Evolutionary conservation across 75 land plant species (phyloP), one percentile per base, ranked within the genome.

Genomic region (Cunninghamia lanceolata): DNA sequence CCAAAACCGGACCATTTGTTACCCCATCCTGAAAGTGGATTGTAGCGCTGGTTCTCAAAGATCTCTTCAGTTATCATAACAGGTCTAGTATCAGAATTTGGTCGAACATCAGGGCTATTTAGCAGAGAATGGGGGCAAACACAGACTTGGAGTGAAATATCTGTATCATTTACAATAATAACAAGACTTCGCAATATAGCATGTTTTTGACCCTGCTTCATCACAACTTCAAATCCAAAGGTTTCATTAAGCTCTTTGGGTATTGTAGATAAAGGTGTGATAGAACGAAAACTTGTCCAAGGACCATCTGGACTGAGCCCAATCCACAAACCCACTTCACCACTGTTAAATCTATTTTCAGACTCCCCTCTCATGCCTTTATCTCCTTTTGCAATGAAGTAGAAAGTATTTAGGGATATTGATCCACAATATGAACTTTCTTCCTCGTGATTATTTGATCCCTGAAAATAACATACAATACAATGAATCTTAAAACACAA

Each of bases 31-130:
- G 94, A 90, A 83, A 89, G 86, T 70, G 95, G 93, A 40, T 94
- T 94, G 88, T 93, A 95, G 28, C 94, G 88, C 82, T 96, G 95
- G 86, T 96, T 96, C 87, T 95, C 93, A 88, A 93, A 94, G 14
- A 91, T 85, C 75, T 96, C 94, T 89, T 94, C 99, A 28, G 85
- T 70, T 46, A 92, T 83, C 21, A 78, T 47, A 71, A 71, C 87
- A 36, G 80, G 30, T 80, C 86, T 82, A 34, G 84, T 84, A 82
- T 53, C 85, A 50, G 34, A 34, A 30, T 66, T 59, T 71, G 52
- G 45, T 43, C 71, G 30, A 74, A 83, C 83, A 86, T 90, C 88
- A 32, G 85, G 90, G 70, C 30, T 87, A 43, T 85, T 45, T 70
- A 94, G 83, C 40, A 89, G 53, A 82, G 91, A 86, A 0, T 88